Evolutionary conservation across 1,139 yeast species (phyloP).

Genomic region (Candida mesenterica): DNA sequence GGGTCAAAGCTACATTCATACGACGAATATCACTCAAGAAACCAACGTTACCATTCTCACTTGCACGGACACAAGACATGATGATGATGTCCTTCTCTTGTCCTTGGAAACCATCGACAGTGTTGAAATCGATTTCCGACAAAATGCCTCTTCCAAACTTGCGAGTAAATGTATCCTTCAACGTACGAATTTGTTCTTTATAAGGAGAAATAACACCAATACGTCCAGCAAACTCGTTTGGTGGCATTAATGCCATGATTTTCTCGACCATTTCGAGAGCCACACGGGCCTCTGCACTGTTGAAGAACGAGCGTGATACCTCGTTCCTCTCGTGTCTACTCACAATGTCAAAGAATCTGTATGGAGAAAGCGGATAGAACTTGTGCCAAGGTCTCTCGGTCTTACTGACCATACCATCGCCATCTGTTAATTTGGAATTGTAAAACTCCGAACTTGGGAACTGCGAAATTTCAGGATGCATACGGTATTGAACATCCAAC

Average conservation of each 20-base stretch:
- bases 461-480: constrained; percentile 88
- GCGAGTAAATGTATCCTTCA: constrained; percentile 56
- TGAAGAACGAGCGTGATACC: constrained; percentile 67
- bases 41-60: constrained; percentile 68
- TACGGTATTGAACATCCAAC: constrained; percentile 93
- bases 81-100: constrained; percentile 94
- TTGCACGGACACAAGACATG: constrained; percentile 93
- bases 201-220: constrained; percentile 95
- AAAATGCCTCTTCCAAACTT: constrained; percentile 63
- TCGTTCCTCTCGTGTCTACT: constrained; percentile 63
- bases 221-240: constrained; percentile 59
- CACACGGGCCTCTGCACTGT: constrained; percentile 65
- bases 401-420: constrained; percentile 59
- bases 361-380: constrained; percentile 57
- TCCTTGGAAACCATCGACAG: constrained; percentile 98
- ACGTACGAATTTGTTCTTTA: constrained; percentile 72
- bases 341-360: constrained; percentile 71
- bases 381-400: constrained; percentile 79
- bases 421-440: constrained; percentile 68
- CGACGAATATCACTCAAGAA: constrained; percentile 86
- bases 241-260: constrained; percentile 51
- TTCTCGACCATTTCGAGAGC: constrained; percentile 68
- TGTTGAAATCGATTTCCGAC: constrained; percentile 78
- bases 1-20: constrained; percentile 93
- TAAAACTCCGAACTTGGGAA: constrained; percentile 90